Evolutionary conservation across 805 yeast species (phyloP), one percentile per base, ranked within the genome.

Genomic region (Yarrowia sp.): DNA sequence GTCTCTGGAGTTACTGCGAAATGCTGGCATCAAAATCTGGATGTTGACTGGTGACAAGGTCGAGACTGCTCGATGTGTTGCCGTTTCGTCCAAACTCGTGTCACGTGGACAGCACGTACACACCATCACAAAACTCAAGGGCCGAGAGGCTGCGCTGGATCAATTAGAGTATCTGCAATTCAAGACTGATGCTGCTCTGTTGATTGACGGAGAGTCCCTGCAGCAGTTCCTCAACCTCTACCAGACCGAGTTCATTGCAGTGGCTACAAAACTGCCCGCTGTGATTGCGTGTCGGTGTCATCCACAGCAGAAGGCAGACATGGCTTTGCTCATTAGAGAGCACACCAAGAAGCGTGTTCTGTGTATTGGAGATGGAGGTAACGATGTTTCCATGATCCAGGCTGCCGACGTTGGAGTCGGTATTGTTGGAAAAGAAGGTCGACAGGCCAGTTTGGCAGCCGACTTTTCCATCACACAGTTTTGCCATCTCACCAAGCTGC

Each of bases 361-460:
- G 69, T 95, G 98, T 72, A 96, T 95, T 69, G 99, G 99, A 65
- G 99, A 95, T 76, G 99, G 99, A 71, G 99, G 99, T 71, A 95
- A 95, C 72, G 99, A 95, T 76, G 99, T 95, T 35, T 89, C 96
- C 70, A 95, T 95, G 99, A 95, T 95, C 69, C 99, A 95, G 77
- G 88, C 96, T 69, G 99, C 99, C 0, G 97, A 96, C 78, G 97
- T 95, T 10, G 99, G 99, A 66, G 96, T 95, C 30, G 99, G 99
- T 65, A 95, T 95, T 69, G 99, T 95, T 21, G 99, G 99, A 38
- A 95, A 95, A 75, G 99, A 95, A 75, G 99, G 99, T 36, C 88
- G 88, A 68, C 99, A 95, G 75, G 99, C 99, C 0, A 91, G 97
- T 0, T 79, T 95, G 62, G 97, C 98, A 4, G 98, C 99, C 0